Conservation (phyloP, 371 early-diverging fungal genomes). For the Antonospora locustae region DNA sequence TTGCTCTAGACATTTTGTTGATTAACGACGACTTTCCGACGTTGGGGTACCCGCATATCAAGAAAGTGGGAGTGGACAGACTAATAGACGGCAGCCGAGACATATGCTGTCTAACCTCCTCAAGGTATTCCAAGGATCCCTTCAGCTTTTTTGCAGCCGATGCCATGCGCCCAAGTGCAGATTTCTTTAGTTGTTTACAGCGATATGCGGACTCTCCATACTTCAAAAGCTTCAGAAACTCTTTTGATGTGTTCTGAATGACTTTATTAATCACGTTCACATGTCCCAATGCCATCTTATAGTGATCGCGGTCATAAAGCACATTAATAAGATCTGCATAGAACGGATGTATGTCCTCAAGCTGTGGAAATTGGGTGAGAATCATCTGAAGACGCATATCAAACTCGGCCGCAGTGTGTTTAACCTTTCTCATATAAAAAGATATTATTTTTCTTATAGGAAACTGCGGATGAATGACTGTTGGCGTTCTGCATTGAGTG, state of each 20-base stretch:
- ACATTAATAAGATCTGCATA: constrained; percentile 99
- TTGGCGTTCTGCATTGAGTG: constrained; percentile 97
- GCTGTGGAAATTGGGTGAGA: constrained; percentile 83
- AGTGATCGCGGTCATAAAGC: constrained; percentile 98
- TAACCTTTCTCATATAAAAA: constrained; percentile 99
- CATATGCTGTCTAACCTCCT: constrained; percentile 96
- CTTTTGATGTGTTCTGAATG: constrained; percentile 84
- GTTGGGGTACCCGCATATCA: constrained; percentile 99
- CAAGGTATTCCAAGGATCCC: constrained; percentile 86
- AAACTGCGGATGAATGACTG: constrained; percentile 84
- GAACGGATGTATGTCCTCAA: constrained; percentile 99
- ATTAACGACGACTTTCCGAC: constrained; percentile 98
- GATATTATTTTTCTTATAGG: constrained; percentile 83
- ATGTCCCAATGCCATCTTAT: constrained; percentile 96
- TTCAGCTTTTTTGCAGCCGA: constrained; percentile 96
- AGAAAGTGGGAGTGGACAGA: constrained; percentile 87
- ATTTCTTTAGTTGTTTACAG: constrained; percentile 96
- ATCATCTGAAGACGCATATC: constrained; percentile 81
- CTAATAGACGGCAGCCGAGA: constrained; percentile 89
- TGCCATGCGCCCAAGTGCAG: constrained; percentile 94
- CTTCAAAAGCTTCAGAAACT: constrained; percentile 88
- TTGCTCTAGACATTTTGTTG: constrained; percentile 95
- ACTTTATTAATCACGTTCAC: constrained; percentile 85
- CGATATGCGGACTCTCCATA: constrained; percentile 96
- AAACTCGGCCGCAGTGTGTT: constrained; percentile 80